Base-by-base conservation (phyloP, 495 filamentous ascomycete genomes). In the Tuber calosporum region DNA sequence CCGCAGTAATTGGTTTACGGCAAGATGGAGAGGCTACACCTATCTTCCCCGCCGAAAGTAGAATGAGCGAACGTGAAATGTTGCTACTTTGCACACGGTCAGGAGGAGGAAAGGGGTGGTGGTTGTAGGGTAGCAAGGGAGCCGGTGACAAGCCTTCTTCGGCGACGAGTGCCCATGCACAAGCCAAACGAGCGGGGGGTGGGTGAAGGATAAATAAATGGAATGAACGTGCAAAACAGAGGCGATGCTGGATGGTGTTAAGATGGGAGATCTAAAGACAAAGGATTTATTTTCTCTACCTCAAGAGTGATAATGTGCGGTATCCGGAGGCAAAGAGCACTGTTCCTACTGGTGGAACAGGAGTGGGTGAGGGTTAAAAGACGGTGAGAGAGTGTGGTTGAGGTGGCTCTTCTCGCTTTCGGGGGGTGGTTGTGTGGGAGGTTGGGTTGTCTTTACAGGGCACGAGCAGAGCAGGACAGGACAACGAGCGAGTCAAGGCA, bases 81-180 rank as follows among this genome's bases (percentile, higher is more conserved):
- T 77, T 77, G 74, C 74, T 78, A 78, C 77, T 78, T 78, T 78
- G 76, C 70, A 78, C 74, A 78, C 75, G n/a, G 41, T 72, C 76
- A 72, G 69, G 76, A 73, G 75, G 75, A 79, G 76, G 77, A 79
- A 79, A 72, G 76, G 76, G 72, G 77, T 75, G 77, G 77, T 72
- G 72, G 75, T 74, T 72, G 67, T 26, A 13, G 67, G 68, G 71
- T 73, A 69, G 73, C 76, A 79, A 78, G 72, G 72, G 69, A 79
- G 48, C 76, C 66, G 72, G 76, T 79, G 67, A 79, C 75, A 78
- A 79, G 77, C 76, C 76, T 75, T 58, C 48, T 58, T 78, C 74
- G 76, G 76, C 75, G 76, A 77, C 76, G 77, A 77, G 77, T 42
- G 76, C 76, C 75, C 76, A 78, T 78, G 75, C 76, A 78, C 76